A percentile compares a stretch with the other conserved stretches of the same genome.
Evolutionary conservation across 805 yeast genomes (phyloP).

Genomic region (Suhomyces prunicola): DNA sequence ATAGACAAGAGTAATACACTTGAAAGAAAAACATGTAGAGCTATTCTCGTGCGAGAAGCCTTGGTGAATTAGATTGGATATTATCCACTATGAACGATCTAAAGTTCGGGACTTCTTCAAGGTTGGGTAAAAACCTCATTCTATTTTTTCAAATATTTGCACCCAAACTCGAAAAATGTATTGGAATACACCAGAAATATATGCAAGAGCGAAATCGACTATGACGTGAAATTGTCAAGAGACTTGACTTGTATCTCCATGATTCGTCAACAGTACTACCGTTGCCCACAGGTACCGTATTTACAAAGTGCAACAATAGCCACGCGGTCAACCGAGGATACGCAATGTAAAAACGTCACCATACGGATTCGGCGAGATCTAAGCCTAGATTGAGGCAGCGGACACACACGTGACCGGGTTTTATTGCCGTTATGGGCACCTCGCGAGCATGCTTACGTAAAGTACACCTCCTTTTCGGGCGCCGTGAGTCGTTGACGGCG

Average conservation of each 20-base stretch:
- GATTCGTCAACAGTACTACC: too few species aligned
- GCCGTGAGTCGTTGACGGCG: not conserved
- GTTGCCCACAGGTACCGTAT: too few species aligned
- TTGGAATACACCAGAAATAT: too few species aligned
- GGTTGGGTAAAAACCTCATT: too few species aligned
- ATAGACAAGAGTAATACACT: not conserved
- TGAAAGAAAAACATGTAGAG: not conserved
- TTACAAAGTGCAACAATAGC: too few species aligned
- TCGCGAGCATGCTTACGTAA: not conserved
- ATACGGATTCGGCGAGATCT: not conserved
- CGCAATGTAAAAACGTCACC: not conserved
- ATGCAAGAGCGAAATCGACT: too few species aligned
- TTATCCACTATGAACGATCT: too few species aligned
- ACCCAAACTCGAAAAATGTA: not conserved
- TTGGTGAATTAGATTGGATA: too few species aligned
- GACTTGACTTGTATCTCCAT: too few species aligned
- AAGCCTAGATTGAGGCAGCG: not conserved
- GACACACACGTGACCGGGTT: not conserved
- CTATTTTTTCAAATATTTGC: not conserved
- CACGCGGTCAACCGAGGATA: not conserved
- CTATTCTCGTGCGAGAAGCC: too few species aligned
- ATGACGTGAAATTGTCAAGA: too few species aligned
- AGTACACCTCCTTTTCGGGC: not conserved
- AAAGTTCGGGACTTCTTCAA: too few species aligned
- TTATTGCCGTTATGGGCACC: not conserved